These are phyloP conservation scores for Xylariales sp. DNA, from an alignment of 2,329 filamentous ascomycete species.

Conservation along the genomic window DNA sequence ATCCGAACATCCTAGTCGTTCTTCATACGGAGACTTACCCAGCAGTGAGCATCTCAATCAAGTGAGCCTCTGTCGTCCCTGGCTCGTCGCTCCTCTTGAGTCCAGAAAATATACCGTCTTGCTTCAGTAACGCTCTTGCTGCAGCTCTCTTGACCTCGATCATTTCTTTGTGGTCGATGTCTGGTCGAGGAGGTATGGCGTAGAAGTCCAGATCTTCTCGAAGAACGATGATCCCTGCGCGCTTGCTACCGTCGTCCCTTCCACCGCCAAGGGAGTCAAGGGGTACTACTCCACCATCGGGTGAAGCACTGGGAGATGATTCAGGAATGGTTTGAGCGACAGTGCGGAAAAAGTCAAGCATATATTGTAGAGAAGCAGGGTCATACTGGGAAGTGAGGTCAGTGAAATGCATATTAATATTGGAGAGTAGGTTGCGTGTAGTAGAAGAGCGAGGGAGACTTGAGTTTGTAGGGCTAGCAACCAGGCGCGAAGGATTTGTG, in stretches of 20 bases:
- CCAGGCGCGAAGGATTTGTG: slow-evolving; percentile 17
- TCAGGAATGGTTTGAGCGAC: slow-evolving; percentile 95
- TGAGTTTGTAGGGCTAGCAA: slow-evolving; percentile 10
- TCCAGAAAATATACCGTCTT: slow-evolving; percentile 94
- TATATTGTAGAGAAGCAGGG: slow-evolving; percentile 92
- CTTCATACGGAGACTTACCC: slow-evolving; percentile 58
- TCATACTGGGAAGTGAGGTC: slow-evolving; percentile 69
- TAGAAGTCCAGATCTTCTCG: slow-evolving; percentile 98
- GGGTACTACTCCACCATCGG: slow-evolving; percentile 57
- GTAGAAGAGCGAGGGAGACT: slow-evolving; percentile 18
- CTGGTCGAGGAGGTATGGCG: slow-evolving; percentile 78
- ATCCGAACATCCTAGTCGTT: not conserved
- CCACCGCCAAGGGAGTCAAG: slow-evolving; percentile 64
- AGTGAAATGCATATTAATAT: slow-evolving; percentile 39
- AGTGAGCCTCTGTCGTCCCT: slow-evolving; percentile 93
- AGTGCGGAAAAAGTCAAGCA: slow-evolving; percentile 96
- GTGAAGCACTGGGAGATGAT: slow-evolving; percentile 60
- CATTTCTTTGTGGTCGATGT: slow-evolving; percentile 87
- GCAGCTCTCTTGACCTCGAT: slow-evolving; percentile 93
- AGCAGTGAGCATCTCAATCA: slow-evolving; percentile 98
- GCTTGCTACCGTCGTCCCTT: slow-evolving; percentile 65
- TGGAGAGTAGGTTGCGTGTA: slow-evolving; percentile 30
- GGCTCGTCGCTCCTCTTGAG: slow-evolving; percentile 92
- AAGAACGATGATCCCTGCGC: slow-evolving; percentile 94
- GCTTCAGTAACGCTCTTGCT: slow-evolving; percentile 76